Evolutionary conservation across 192 early-diverging fungal genomes (phyloP).

Genomic region (Linnemannia elongata): DNA sequence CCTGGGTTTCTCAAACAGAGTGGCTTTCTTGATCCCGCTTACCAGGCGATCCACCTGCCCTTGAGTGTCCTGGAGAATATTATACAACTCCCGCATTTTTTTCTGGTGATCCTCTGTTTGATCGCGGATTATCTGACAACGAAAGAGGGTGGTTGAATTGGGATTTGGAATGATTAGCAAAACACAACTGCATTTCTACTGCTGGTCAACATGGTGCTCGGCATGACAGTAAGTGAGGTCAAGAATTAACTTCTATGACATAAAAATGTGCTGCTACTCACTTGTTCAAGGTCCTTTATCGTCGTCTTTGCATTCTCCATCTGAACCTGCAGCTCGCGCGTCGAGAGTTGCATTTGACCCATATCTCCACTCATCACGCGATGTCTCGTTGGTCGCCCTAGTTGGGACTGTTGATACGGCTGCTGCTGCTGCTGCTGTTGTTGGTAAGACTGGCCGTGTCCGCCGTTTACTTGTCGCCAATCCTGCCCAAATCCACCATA

Average conservation of each 20-base stretch:
- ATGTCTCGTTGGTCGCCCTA: slow-evolving; percentile 10
- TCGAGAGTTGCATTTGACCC: slow-evolving; percentile 38
- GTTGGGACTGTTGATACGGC: background rate
- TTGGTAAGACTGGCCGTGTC: background rate
- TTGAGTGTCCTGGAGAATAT: slow-evolving; percentile 43
- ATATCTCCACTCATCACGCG: slow-evolving; percentile 45
- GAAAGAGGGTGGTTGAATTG: no score
- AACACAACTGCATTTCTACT: background rate
- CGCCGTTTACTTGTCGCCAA: slow-evolving; percentile 10
- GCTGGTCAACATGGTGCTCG: background rate
- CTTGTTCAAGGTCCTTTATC: slow-evolving; percentile 55
- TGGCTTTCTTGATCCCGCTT: slow-evolving; percentile 28
- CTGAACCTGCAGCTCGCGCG: slow-evolving; percentile 35
- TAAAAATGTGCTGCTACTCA: background rate
- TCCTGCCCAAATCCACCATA: background rate
- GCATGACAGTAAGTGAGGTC: background rate
- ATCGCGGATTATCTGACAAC: slow-evolving; percentile 40
- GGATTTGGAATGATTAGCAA: background rate
- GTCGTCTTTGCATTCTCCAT: slow-evolving; percentile 56
- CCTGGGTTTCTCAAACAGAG: slow-evolving; percentile 31
- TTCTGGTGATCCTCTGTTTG: slow-evolving; percentile 44
- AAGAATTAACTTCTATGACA: no score
- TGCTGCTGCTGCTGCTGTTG: slow-evolving; percentile 11
- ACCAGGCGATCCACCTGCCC: slow-evolving; percentile 40
- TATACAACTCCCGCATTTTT: slow-evolving; percentile 40